Evolutionary conservation across 495 filamentous ascomycete species (phyloP).

Genomic region (Pyrenula aspistea): DNA sequence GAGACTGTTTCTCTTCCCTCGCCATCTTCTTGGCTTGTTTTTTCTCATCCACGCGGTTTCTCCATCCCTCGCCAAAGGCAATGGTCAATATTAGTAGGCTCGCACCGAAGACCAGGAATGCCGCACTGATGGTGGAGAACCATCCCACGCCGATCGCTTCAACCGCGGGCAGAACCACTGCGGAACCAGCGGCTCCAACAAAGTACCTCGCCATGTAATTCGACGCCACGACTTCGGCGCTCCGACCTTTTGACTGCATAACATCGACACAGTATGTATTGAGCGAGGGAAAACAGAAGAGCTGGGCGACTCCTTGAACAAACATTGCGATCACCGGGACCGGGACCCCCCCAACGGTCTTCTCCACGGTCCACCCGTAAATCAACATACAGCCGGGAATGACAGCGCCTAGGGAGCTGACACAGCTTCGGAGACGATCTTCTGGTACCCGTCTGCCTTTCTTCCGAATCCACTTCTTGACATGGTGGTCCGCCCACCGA

Average conservation of each 20-base stretch:
- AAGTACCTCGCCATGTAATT: constrained; percentile 64
- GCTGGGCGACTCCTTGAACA: constrained; percentile 56
- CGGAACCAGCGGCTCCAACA: constrained; percentile 53
- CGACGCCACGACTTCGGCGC: constrained; percentile 58
- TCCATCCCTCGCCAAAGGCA: constrained; percentile 41
- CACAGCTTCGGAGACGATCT: constrained; percentile 51
- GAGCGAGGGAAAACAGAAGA: constrained; percentile 60
- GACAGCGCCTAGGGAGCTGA: constrained; percentile 45
- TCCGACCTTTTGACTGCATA: constrained; percentile 44
- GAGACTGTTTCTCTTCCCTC: not conserved
- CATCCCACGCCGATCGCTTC: constrained; percentile 35
- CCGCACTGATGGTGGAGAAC: constrained; percentile 44
- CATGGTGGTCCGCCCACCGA: constrained; percentile 54
- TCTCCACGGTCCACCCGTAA: constrained; percentile 64
- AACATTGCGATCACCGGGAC: constrained; percentile 61
- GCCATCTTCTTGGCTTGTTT: not conserved
- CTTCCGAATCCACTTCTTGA: constrained; percentile 49
- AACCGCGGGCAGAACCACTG: constrained; percentile 53
- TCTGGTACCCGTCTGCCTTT: constrained; percentile 52
- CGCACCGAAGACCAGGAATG: constrained; percentile 39
- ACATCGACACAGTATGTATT: constrained; percentile 72
- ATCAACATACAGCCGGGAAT: constrained; percentile 56
- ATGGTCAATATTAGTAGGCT: constrained; percentile 33
- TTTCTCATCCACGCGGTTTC: constrained; percentile 25
- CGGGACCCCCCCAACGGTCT: constrained; percentile 50